A percentile compares a stretch with the other conserved stretches of the same genome.
These are phyloP conservation scores for Fusarium sacchari DNA, from an alignment of 2,329 filamentous ascomycete genomes.

Conservation along the genomic window DNA sequence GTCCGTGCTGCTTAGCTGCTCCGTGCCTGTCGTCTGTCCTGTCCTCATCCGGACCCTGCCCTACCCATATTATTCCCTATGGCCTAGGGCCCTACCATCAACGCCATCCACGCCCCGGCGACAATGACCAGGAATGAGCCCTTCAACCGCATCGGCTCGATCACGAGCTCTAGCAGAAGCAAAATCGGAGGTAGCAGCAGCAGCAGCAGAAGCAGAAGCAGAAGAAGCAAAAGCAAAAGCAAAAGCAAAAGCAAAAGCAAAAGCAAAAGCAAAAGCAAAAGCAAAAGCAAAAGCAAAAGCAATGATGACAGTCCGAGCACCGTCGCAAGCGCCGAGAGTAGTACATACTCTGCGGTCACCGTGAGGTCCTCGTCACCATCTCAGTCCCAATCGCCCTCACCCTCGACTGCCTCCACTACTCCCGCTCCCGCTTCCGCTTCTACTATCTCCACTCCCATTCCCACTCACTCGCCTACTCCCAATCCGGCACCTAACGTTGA, in stretches of 20 bases:
- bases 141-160: conserved; percentile 65
- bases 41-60: conserved; percentile 33
- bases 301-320: background rate
- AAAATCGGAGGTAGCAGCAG: background rate
- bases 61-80: conserved; percentile 31
- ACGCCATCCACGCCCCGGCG: conserved; percentile 50
- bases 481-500: conserved; percentile 31
- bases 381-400: conserved; percentile 34
- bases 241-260: background rate
- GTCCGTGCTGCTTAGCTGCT: conserved; percentile 34
- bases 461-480: conserved; percentile 41
- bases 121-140: conserved; percentile 76
- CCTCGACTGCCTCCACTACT: conserved; percentile 43
- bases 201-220: background rate
- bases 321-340: conserved; percentile 68
- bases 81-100: conserved; percentile 46
- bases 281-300: background rate
- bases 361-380: conserved; percentile 58
- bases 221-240: background rate
- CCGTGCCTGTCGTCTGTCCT: conserved; percentile 33
- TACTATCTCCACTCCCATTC: conserved; percentile 49
- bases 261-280: background rate
- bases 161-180: conserved; percentile 56
- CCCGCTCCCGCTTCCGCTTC: conserved; percentile 46
- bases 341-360: conserved; percentile 74